Base-by-base conservation (phyloP, 2,329 filamentous ascomycete genomes). In the Rutstroemia sp. region DNA sequence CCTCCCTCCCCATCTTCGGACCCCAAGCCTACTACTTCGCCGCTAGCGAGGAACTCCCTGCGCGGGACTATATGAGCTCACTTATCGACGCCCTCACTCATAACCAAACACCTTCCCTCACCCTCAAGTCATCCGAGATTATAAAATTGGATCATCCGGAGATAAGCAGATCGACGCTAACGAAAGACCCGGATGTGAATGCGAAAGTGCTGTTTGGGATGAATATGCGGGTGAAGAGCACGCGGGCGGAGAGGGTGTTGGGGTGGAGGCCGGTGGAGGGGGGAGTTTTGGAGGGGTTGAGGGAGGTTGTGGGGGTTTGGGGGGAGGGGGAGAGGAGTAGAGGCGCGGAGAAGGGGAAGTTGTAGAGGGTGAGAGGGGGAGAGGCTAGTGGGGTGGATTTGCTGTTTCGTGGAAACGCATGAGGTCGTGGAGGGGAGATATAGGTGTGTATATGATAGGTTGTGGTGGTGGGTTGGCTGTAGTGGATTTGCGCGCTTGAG, bases 21-120 rank as follows among this genome's bases (percentile, higher is more conserved):
- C 34, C 54, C 1, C 38, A 60, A n/a, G 50, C 60, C 1, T 61
- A 61, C 38, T 62, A 60, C 14, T 62, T 62, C 12, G 60, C 12
- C 5, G 19, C 8, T 9, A 40, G 25, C 23, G 49, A 56, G 44
- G 57, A 59, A 5, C 4, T 58, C 3, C 39, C 48, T 30, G 61
- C 57, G 8, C 2, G 16, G 1, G 47, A 46, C 8, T 57, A 51
- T 16, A 61, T 58, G 55, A 36, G 9, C 2, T 9, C 12, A 6
- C 17, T 61, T n/a, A 19, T 60, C 2, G 19, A 19, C 1, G 34
- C n/a, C 7, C 1, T 54, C 4, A 23, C 19, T 0, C 3, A 5
- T 2, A 4, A 21, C 1, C 21, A 45, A 6, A 27, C 16, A 4
- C 19, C 9, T 1, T 53, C 9, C 21, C 8, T 19, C n/a, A 8